A percentile compares a stretch with the other conserved stretches of the same genome.
Evolutionary conservation across 2,329 filamentous ascomycete species (phyloP).

Genomic region (Penicillium expansum): DNA sequence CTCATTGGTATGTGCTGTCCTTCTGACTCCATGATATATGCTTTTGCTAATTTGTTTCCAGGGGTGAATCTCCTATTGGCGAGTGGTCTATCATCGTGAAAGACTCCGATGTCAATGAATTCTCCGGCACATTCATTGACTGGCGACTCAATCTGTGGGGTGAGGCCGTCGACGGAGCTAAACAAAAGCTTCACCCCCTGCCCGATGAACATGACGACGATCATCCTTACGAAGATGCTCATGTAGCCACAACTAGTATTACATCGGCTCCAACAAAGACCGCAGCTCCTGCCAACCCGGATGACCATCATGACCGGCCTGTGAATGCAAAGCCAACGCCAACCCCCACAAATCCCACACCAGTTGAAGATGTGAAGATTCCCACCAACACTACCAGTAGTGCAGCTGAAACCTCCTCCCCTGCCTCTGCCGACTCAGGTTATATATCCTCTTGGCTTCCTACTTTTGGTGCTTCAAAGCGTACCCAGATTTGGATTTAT

Average conservation of each 20-base stretch:
- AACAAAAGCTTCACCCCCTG: slow-evolving; percentile 73
- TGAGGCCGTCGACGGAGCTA: slow-evolving; percentile 72
- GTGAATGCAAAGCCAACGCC: slow-evolving; percentile 57
- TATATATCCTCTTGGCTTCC: slow-evolving; percentile 84
- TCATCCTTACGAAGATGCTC: slow-evolving; percentile 67
- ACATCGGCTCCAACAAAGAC: slow-evolving; percentile 48
- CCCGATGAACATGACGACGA: slow-evolving; percentile 80
- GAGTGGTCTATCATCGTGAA: slow-evolving; percentile 90
- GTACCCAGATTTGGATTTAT: slow-evolving; percentile 91
- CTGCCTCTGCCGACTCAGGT: slow-evolving; percentile 41
- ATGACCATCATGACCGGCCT: slow-evolving; percentile 65
- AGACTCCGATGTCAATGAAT: slow-evolving; percentile 74
- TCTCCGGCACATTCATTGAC: slow-evolving; percentile 76
- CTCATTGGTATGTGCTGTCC: slow-evolving; percentile 70
- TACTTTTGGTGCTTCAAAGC: slow-evolving; percentile 82
- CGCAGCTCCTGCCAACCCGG: slow-evolving; percentile 47
- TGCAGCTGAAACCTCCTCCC: slow-evolving; percentile 15
- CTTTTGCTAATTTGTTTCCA: slow-evolving; percentile 44
- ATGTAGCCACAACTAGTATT: slow-evolving; percentile 64
- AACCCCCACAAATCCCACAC: slow-evolving; percentile 18
- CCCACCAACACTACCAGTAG: slow-evolving; percentile 28
- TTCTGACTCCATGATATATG: background rate
- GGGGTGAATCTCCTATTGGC: slow-evolving; percentile 83
- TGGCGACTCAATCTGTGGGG: slow-evolving; percentile 96
- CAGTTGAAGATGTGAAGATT: slow-evolving; percentile 24